Evolutionary conservation across 1,284 basidiomycete species (phyloP), one percentile per base, ranked within the genome.

Genomic region (Naganishia sp.): DNA sequence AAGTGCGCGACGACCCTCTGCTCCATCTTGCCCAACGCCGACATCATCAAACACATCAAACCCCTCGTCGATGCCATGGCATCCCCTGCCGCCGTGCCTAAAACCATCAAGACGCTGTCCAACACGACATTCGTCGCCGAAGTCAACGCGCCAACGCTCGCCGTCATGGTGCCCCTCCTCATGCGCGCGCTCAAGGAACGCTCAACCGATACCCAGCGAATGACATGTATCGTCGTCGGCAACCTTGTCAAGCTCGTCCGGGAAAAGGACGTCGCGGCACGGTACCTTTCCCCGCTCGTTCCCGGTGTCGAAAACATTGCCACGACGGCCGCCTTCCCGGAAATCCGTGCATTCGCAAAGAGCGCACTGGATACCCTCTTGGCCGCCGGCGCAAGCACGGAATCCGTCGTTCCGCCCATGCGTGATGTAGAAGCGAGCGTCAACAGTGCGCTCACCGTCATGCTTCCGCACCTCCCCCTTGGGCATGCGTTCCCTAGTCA

Each of bases 221-320:
- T 81, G 80, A 81, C 79, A 62, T 93, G 95, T 68, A 90, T 99
- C 63, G 91, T 99, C 73, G 87, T 95, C 68, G 94, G 95, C 77
- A 99, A 99, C 81, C 85, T 99, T 65, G 95, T 98, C 81, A 99
- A 98, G 82, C 88, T 99, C 65, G 96, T 99, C 52, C 89, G 95
- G 67, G 88, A 96, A 74, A 91, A 92, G 5, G 88, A 86, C 70
- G 86, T 97, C 62, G 95, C 96, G 54, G 93, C 92, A 11, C 85
- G 85, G 54, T 95, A 98, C 81, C 85, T 97, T 39, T 90, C 90
- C 71, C 85, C 88, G 54, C 87, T 99, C 50, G 89, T 95, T 4
- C 90, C 93, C 46, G 93, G 94, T 71, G 94, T 98, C 35, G 87
- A 92, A 77, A 90, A 89, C 77, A 94, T 99, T 71, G 90, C 91